Percentiles rank a stretch among this genome's conserved stretches.
Conservation (phyloP, 257 asterid genomes). For the Jacaranda copaia region DNA sequence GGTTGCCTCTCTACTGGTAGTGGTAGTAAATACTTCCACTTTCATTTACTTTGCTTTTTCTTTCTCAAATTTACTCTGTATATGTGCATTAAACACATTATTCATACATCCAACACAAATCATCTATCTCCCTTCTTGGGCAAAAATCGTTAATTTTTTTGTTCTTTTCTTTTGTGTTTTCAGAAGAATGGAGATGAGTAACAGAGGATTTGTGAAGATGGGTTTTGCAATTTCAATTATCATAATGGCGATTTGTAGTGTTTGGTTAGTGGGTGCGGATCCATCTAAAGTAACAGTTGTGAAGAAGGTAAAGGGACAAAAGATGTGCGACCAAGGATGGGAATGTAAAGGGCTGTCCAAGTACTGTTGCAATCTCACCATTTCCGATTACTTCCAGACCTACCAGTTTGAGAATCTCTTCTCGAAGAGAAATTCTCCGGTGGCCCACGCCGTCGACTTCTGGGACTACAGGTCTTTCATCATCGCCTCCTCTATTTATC, state of each 20-base stretch:
- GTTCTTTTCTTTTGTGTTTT: background rate
- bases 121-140: background rate
- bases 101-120: background rate
- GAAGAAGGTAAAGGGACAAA: slow-evolving; percentile 71
- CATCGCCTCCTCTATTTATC: slow-evolving; percentile 63
- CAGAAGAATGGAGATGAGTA: slow-evolving; percentile 34
- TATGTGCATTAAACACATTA: slow-evolving; percentile 26
- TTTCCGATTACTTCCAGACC: slow-evolving; percentile 69
- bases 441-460: slow-evolving; percentile 77
- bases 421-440: slow-evolving; percentile 74
- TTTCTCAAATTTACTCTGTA: background rate
- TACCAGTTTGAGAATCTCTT: slow-evolving; percentile 82
- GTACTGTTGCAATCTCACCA: slow-evolving; percentile 79
- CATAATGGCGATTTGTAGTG: slow-evolving; percentile 39
- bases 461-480: slow-evolving; percentile 88
- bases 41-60: slow-evolving; percentile 34
- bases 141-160: background rate
- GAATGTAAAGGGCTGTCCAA: slow-evolving; percentile 65
- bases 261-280: slow-evolving; percentile 39
- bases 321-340: slow-evolving; percentile 74
- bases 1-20: slow-evolving; percentile 9
- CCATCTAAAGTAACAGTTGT: slow-evolving; percentile 48
- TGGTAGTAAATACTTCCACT: slow-evolving; percentile 29
- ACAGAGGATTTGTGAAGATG: slow-evolving; percentile 17
- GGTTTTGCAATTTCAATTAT: slow-evolving; percentile 37